phyloP scores from a whole-genome alignment of 257 asterid genomes.

The Thymus quinquecostatus region DNA sequence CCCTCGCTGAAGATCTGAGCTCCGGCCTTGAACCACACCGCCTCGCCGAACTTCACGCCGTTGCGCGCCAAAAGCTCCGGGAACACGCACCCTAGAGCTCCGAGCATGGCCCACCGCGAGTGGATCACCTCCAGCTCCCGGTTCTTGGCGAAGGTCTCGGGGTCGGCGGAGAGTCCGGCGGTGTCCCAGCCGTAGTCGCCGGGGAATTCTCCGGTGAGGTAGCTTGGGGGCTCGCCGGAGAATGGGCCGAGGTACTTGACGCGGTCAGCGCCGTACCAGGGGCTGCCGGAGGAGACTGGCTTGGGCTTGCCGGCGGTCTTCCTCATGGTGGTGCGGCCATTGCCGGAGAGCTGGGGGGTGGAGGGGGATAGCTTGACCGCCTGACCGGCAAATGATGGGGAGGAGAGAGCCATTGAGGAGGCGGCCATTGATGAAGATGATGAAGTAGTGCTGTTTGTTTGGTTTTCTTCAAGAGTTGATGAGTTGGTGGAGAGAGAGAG shows the following conservation, averaged over 20 bases:
- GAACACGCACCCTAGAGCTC: conserved; percentile 82
- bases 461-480: conserved; percentile 7
- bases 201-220: conserved; percentile 70
- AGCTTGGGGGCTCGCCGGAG: conserved; percentile 70
- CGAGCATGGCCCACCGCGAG: conserved; percentile 80
- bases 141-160: conserved; percentile 79
- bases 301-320: conserved; percentile 44
- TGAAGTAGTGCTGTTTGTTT: neutral
- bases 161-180: conserved; percentile 70
- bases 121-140: conserved; percentile 78
- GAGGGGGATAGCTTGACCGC: conserved; percentile 49
- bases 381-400: conserved; percentile 52
- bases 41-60: conserved; percentile 78
- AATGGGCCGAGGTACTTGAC: conserved; percentile 72
- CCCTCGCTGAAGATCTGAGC: conserved; percentile 72
- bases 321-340: conserved; percentile 46
- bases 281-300: conserved; percentile 53
- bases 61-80: conserved; percentile 79
- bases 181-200: conserved; percentile 82
- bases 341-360: conserved; percentile 28
- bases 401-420: conserved; percentile 60
- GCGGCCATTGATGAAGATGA: conserved; percentile 45
- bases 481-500: neutral
- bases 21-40: conserved; percentile 86
- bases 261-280: conserved; percentile 78